Conservation (phyloP, 441 rosid species). For the Erodium texanum region DNA sequence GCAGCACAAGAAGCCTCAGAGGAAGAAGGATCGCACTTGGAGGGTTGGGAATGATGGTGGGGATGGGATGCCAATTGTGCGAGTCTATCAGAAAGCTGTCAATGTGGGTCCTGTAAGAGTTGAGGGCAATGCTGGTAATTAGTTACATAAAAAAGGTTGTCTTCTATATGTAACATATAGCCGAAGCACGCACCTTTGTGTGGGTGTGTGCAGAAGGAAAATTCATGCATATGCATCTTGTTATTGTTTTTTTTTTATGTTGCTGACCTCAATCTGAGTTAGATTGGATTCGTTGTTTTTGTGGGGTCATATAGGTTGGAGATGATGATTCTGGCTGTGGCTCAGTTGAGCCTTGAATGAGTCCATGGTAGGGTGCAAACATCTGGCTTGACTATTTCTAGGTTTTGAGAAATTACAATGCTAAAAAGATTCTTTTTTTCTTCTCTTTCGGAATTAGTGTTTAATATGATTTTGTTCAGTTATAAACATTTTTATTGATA, state of each 20-base stretch:
- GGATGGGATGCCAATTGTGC: slow-evolving; percentile 67
- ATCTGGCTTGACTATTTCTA: too few species aligned
- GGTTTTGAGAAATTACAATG: too few species aligned
- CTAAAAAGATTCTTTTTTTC: too few species aligned
- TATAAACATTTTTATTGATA: too few species aligned
- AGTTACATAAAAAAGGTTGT: neutral
- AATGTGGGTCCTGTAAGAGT: slow-evolving; percentile 35
- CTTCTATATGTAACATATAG: too few species aligned
- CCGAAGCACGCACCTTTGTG: too few species aligned
- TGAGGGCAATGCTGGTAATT: neutral
- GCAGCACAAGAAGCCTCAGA: slow-evolving; percentile 69
- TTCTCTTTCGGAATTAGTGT: too few species aligned
- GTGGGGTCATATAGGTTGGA: neutral
- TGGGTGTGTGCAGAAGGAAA: too few species aligned
- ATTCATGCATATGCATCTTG: too few species aligned
- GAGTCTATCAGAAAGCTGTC: slow-evolving; percentile 53
- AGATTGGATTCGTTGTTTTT: neutral
- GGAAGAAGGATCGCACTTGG: slow-evolving; percentile 68
- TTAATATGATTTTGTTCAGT: too few species aligned
- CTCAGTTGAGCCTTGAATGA: neutral
- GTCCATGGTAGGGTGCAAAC: too few species aligned
- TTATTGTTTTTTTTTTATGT: too few species aligned
- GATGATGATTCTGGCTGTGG: neutral
- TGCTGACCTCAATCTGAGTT: neutral
- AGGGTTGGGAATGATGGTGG: slow-evolving; percentile 52